phyloP scores from a whole-genome alignment of 441 rosid species.

The Aleurites moluccanus region DNA sequence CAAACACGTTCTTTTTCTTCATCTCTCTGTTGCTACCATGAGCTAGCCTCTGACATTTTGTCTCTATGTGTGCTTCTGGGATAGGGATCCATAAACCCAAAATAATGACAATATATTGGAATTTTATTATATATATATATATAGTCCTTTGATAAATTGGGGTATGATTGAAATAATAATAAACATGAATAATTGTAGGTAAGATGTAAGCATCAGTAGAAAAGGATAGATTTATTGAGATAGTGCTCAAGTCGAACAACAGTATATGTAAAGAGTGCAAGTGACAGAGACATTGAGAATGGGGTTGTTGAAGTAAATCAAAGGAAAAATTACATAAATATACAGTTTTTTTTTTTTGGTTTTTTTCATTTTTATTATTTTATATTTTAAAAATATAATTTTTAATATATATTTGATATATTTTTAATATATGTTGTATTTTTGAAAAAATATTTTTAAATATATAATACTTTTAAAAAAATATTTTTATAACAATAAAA shows the following conservation, averaged over 20 bases:
- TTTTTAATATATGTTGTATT: too few species aligned
- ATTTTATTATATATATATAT: too few species aligned
- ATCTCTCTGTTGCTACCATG: constrained; percentile 1
- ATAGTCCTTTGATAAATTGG: neutral
- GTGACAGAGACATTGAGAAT: neutral
- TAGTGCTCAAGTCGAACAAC: neutral
- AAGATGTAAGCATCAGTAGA: constrained; percentile 17
- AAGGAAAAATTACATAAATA: too few species aligned
- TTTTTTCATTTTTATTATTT: too few species aligned
- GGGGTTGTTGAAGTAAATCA: too few species aligned
- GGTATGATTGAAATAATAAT: neutral
- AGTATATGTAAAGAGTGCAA: neutral
- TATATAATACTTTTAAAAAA: too few species aligned
- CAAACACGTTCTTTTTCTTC: neutral
- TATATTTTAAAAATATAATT: too few species aligned
- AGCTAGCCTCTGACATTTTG: neutral
- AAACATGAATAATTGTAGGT: neutral
- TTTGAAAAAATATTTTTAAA: too few species aligned
- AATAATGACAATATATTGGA: too few species aligned
- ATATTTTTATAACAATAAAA: too few species aligned
- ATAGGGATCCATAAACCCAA: neutral
- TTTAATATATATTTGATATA: too few species aligned
- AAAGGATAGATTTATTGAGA: constrained; percentile 4
- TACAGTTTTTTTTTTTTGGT: too few species aligned
- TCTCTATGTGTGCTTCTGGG: neutral